Base-by-base conservation (phyloP, 129 eudicot genomes). In the Chrysanthemum lavandulifolium region DNA sequence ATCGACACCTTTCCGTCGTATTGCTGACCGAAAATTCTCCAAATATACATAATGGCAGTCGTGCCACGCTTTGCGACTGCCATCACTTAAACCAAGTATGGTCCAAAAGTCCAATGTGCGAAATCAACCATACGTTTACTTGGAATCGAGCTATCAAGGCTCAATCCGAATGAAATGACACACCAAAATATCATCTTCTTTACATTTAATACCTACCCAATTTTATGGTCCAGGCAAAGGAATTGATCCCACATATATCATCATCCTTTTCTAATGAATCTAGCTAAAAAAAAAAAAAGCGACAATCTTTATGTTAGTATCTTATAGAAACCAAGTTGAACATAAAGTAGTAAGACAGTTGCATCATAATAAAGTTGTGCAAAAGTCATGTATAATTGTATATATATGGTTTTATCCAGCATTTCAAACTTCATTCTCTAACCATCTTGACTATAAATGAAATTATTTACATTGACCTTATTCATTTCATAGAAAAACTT, bases 131-230 rank as follows among this genome's bases (percentile, higher is more conserved):
- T 71, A 69, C 65, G 56, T 33, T 16, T 76, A 40, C 71, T 43
- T 65, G 16, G 15, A 18, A 49, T 21, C 65, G 27, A 58, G 33
- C 6, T 71, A 33, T 63, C 71, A 33, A 54, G 5, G 12, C 51
- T 61, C 58, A 69, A 62, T 23, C 76, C 40, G 51, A 75, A 3
- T 66, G 2, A 47, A 54, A 65, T 54, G 76, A 70, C 67, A 71
- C 76, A 55, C 82, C 54, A 78, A 73, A 63, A 78, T 53, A 78
- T 78, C 77, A 71, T 27, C 40, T 21, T 0, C 13, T 78, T 78
- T 43, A 19, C 61, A 53, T 62, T 63, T 31, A 53, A 63, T 25
- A 70, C 72, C 81, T 51, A 77, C 71, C 14, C 78, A 3, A 67
- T 0, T 36, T 36, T 36, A 12, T 67, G 74, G 53, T 67, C 79